Conservation (phyloP, 371 early-diverging fungal genomes). For the Mortierella sp. region DNA sequence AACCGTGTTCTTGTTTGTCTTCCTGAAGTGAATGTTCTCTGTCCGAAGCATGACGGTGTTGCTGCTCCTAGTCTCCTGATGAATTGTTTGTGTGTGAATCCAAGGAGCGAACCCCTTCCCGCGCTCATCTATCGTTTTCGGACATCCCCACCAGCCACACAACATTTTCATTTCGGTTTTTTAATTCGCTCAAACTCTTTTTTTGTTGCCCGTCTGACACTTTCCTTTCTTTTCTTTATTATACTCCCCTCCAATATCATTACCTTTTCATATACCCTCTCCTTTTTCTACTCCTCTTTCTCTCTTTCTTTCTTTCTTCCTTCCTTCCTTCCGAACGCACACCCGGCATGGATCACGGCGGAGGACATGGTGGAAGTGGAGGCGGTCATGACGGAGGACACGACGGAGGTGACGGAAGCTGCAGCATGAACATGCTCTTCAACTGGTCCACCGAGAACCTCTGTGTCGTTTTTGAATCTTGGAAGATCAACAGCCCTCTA, state of each 20-base stretch:
- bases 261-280: neutral
- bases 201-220: no score
- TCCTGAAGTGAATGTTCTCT: slow-evolving; percentile 55
- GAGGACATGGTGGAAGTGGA: slow-evolving; percentile 34
- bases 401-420: slow-evolving; percentile 31
- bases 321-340: neutral
- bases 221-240: neutral
- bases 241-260: neutral
- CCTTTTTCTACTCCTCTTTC: no score
- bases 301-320: neutral
- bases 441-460: slow-evolving; percentile 83
- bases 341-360: slow-evolving; percentile 25
- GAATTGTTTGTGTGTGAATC: neutral
- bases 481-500: slow-evolving; percentile 70
- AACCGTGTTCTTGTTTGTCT: slow-evolving; percentile 66
- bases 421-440: slow-evolving; percentile 76
- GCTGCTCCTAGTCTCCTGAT: slow-evolving; percentile 5
- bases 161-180: no score
- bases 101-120: no score
- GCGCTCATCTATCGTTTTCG: no score
- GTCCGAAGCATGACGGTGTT: slow-evolving; percentile 12
- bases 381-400: slow-evolving; percentile 24
- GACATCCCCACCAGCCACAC: no score
- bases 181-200: no score
- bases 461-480: slow-evolving; percentile 81